Conservation (phyloP, 495 filamentous ascomycete genomes). For the Aspergillus funiculosus region DNA sequence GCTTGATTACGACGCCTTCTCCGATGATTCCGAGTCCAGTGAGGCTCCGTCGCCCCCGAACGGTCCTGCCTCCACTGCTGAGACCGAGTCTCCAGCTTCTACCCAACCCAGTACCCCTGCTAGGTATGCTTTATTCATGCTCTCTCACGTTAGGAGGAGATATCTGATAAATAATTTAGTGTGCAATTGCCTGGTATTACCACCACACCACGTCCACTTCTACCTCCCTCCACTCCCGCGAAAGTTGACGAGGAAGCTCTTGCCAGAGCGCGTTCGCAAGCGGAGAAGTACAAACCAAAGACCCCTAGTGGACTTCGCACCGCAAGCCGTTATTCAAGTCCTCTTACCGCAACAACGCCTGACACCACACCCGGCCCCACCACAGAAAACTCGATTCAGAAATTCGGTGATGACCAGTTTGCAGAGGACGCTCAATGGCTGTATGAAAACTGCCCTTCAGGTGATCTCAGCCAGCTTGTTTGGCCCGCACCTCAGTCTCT, state of each 20-base stretch:
- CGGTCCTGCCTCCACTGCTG: slow-evolving; percentile 7
- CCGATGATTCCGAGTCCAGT: slow-evolving; percentile 19
- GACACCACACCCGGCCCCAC: slow-evolving; percentile 6
- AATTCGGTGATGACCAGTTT: slow-evolving; percentile 27
- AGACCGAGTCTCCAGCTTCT: neutral
- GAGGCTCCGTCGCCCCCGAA: slow-evolving; percentile 8
- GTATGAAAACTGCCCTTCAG: slow-evolving; percentile 25
- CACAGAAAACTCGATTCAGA: slow-evolving; percentile 1
- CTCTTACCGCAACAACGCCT: slow-evolving; percentile 20
- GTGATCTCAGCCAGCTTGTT: slow-evolving; percentile 19
- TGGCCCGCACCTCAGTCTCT: slow-evolving; percentile 20
- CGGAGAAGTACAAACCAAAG: slow-evolving; percentile 43
- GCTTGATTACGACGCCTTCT: slow-evolving; percentile 24
- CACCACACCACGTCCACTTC: slow-evolving; percentile 6
- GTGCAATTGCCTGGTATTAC: slow-evolving; percentile 9
- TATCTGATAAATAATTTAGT: slow-evolving; percentile 7
- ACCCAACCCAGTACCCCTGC: slow-evolving; percentile 1
- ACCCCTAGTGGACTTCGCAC: slow-evolving; percentile 44
- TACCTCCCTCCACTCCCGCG: slow-evolving; percentile 21
- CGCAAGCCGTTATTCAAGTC: slow-evolving; percentile 32
- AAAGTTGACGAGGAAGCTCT: slow-evolving; percentile 24
- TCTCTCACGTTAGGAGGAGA: neutral
- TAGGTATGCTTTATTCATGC: slow-evolving; percentile 8
- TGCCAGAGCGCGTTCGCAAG: slow-evolving; percentile 31
- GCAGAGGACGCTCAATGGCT: slow-evolving; percentile 26